These are phyloP conservation scores for Macrocybe sp. DNA, from an alignment of 1,284 basidiomycete genomes.

Conservation along the genomic window DNA sequence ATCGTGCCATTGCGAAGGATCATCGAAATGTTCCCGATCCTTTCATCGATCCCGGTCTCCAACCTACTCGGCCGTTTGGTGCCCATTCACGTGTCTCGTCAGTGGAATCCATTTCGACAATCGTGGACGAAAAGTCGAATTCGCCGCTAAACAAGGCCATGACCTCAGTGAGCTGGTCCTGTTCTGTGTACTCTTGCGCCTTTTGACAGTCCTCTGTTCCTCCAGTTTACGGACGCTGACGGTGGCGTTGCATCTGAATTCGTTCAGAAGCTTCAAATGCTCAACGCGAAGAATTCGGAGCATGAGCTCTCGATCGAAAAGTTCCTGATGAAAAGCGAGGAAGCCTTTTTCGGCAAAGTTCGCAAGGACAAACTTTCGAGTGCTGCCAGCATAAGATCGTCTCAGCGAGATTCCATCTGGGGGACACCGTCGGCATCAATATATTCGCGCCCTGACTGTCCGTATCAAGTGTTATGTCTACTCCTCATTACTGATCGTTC, in stretches of 20 bases:
- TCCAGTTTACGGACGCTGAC: slow-evolving; percentile 87
- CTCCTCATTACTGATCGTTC: slow-evolving; percentile 9
- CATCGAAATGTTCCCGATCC: slow-evolving; percentile 76
- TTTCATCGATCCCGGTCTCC: slow-evolving; percentile 59
- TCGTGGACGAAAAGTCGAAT: slow-evolving; percentile 84
- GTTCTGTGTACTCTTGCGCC: neutral
- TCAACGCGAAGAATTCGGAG: slow-evolving; percentile 85
- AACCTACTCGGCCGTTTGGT: slow-evolving; percentile 73
- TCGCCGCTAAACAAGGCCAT: slow-evolving; percentile 92
- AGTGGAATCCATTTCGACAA: slow-evolving; percentile 82
- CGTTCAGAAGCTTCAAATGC: slow-evolving; percentile 75
- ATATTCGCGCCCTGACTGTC: slow-evolving; percentile 74
- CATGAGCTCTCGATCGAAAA: slow-evolving; percentile 89
- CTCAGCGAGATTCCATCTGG: slow-evolving; percentile 79
- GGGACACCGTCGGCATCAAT: slow-evolving; percentile 67
- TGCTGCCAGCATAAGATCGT: slow-evolving; percentile 73
- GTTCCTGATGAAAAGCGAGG: slow-evolving; percentile 86
- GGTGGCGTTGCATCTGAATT: slow-evolving; percentile 88
- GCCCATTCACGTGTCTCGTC: slow-evolving; percentile 76
- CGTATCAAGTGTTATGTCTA: slow-evolving; percentile 18
- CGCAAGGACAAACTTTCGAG: slow-evolving; percentile 79
- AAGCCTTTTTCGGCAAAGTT: slow-evolving; percentile 87
- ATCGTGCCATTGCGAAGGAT: slow-evolving; percentile 75
- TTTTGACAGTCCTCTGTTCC: slow-evolving; percentile 5
- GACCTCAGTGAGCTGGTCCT: slow-evolving; percentile 54